Percentiles rank a stretch among this genome's conserved stretches.
These are phyloP conservation scores for Aureobasidium pullulans DNA, from an alignment of 2,329 filamentous ascomycete species.

Conservation along the genomic window DNA sequence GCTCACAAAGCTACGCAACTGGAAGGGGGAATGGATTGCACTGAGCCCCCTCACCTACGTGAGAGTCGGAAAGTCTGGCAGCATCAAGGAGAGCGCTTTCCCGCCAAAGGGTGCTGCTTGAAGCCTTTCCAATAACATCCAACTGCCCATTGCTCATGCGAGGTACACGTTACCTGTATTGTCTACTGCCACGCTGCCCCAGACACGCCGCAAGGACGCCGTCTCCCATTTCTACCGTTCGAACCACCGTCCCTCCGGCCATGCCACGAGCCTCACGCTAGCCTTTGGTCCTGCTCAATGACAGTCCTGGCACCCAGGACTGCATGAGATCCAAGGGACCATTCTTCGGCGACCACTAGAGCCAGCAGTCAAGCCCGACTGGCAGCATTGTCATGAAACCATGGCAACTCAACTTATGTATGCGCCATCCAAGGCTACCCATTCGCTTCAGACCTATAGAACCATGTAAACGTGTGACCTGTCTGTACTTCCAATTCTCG, in stretches of 20 bases:
- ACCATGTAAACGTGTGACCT: neutral
- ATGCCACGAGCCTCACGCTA: neutral
- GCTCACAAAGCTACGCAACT: conserved; percentile 58
- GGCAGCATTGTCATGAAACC: too few species aligned
- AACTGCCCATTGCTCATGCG: neutral
- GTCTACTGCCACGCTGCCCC: neutral
- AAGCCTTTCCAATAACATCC: conserved; percentile 6
- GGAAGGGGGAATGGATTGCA: conserved; percentile 79
- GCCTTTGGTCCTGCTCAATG: neutral
- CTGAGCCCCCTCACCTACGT: conserved; percentile 71
- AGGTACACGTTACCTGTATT: neutral
- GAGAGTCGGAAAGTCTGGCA: conserved; percentile 60
- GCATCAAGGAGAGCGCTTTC: conserved; percentile 63
- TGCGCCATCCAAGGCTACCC: neutral
- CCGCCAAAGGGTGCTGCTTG: conserved; percentile 51
- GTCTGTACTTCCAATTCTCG: neutral
- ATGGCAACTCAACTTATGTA: too few species aligned
- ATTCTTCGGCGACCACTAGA: too few species aligned
- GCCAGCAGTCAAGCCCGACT: too few species aligned
- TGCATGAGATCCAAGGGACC: too few species aligned
- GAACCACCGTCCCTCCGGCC: too few species aligned
- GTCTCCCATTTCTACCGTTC: neutral
- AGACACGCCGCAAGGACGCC: neutral
- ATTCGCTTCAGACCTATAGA: neutral
- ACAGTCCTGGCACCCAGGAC: too few species aligned